These are phyloP conservation scores for Aquilaria agallochum DNA, from an alignment of 441 rosid genomes.

Conservation along the genomic window DNA sequence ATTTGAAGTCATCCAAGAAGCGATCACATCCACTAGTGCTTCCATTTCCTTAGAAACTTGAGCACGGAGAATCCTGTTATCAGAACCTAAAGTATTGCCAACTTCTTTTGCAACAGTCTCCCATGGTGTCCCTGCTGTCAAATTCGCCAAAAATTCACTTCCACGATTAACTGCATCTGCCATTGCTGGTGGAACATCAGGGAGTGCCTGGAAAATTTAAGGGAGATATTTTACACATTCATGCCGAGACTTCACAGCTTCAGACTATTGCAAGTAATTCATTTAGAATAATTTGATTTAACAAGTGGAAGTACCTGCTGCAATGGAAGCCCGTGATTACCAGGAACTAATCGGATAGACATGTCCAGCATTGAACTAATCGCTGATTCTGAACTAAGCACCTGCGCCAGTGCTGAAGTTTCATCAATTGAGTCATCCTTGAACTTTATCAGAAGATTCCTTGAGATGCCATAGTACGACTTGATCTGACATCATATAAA, in stretches of 20 bases:
- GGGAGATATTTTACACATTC: background rate
- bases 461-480: constrained; percentile 89
- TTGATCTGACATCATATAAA: constrained; percentile 52
- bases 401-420: constrained; percentile 79
- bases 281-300: constrained; percentile 2
- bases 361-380: constrained; percentile 92
- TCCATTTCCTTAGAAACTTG: constrained; percentile 65
- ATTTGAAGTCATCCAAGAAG: constrained; percentile 82
- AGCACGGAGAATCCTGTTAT: constrained; percentile 58
- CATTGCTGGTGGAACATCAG: constrained; percentile 98
- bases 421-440: constrained; percentile 87
- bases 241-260: background rate
- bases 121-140: constrained; percentile 91
- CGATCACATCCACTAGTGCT: constrained; percentile 58
- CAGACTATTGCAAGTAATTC: constrained; percentile 5
- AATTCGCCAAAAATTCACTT: constrained; percentile 70
- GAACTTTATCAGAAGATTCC: constrained; percentile 85
- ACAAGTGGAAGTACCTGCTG: constrained; percentile 62
- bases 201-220: constrained; percentile 53
- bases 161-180: constrained; percentile 89
- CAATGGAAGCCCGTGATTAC: constrained; percentile 94
- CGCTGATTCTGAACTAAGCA: constrained; percentile 85
- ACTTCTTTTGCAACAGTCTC: constrained; percentile 91
- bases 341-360: constrained; percentile 84
- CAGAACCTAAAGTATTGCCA: constrained; percentile 64